phyloP scores from a whole-genome alignment of 2,329 filamentous ascomycete species.

The Davidsoniella virescens region DNA sequence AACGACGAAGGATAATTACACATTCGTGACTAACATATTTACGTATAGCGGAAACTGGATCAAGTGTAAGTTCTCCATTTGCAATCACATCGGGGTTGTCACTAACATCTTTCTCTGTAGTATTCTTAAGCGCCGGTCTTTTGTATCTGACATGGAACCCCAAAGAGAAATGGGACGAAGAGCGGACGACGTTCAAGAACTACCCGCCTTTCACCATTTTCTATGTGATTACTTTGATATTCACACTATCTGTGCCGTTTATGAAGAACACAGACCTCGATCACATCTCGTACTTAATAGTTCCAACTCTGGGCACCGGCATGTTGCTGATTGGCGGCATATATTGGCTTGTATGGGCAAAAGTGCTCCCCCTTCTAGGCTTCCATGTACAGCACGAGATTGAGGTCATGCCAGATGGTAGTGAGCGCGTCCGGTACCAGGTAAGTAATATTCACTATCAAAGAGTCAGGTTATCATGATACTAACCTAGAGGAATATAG shows the following conservation, averaged over 20 bases:
- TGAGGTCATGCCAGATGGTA: slow-evolving; percentile 5
- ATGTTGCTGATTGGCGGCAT: slow-evolving; percentile 32
- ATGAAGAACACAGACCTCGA: slow-evolving; percentile 34
- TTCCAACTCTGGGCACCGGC: slow-evolving; percentile 36
- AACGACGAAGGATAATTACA: slow-evolving; percentile 6
- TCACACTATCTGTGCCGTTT: slow-evolving; percentile 37
- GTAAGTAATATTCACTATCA: background rate
- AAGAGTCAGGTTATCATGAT: too few relatives aligned
- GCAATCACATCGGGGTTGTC: background rate
- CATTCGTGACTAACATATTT: slow-evolving; percentile 10
- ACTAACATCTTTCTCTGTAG: slow-evolving; percentile 33
- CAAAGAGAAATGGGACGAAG: slow-evolving; percentile 35
- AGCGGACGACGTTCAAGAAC: slow-evolving; percentile 29
- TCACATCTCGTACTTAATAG: slow-evolving; percentile 39
- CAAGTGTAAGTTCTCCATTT: slow-evolving; percentile 39
- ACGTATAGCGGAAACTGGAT: slow-evolving; percentile 37
- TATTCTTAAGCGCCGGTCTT: slow-evolving; percentile 33
- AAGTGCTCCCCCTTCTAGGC: slow-evolving; percentile 25
- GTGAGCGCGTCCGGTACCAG: slow-evolving; percentile 8
- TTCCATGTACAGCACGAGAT: slow-evolving; percentile 9
- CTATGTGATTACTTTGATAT: slow-evolving; percentile 34
- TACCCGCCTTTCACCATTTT: slow-evolving; percentile 29
- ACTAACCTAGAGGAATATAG: too few relatives aligned
- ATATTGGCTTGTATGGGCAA: slow-evolving; percentile 39
- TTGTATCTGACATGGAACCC: slow-evolving; percentile 35